Percentiles rank a stretch among this genome's conserved stretches.
Conservation (phyloP, 805 yeast species). For the Ogataea kodamae region DNA sequence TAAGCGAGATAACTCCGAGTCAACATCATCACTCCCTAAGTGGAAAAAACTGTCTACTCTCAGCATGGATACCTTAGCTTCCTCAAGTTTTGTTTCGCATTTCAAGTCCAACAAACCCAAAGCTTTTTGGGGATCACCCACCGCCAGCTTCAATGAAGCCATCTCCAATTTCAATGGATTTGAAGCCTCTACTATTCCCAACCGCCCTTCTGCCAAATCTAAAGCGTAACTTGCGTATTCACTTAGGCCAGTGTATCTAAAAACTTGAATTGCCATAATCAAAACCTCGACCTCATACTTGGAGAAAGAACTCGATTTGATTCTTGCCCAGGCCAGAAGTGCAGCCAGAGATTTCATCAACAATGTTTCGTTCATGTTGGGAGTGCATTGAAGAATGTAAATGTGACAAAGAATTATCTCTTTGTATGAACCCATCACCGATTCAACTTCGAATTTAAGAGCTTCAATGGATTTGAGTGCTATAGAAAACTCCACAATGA, state of each 20-base stretch:
- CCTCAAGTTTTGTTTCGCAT: slow-evolving; percentile 20
- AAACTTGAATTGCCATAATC: slow-evolving; percentile 19
- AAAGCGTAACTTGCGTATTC: slow-evolving; percentile 15
- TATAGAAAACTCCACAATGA: slow-evolving; percentile 23
- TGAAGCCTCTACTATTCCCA: slow-evolving; percentile 6
- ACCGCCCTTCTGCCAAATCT: slow-evolving; percentile 3
- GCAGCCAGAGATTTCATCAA: slow-evolving; percentile 12
- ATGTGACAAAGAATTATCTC: slow-evolving; percentile 26
- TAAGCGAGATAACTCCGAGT: slow-evolving; percentile 27
- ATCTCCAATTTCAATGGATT: slow-evolving; percentile 4
- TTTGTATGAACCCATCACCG: slow-evolving; percentile 11
- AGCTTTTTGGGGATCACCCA: slow-evolving; percentile 12
- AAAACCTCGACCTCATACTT: slow-evolving; percentile 34
- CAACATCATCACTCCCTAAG: slow-evolving; percentile 20
- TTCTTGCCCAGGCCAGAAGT: slow-evolving; percentile 9
- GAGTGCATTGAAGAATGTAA: slow-evolving; percentile 20
- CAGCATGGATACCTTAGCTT: slow-evolving; percentile 20
- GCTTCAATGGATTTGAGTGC: slow-evolving; percentile 21
- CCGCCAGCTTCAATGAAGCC: slow-evolving; percentile 3
- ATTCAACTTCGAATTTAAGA: slow-evolving; percentile 16
- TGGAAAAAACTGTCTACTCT: slow-evolving; percentile 32
- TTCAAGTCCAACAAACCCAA: slow-evolving; percentile 4
- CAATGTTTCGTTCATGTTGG: slow-evolving; percentile 8
- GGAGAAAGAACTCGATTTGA: slow-evolving; percentile 7
- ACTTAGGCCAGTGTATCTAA: slow-evolving; percentile 24